Percentiles rank a stretch among this genome's conserved stretches.
phyloP scores from a whole-genome alignment of 2,329 filamentous ascomycete genomes.

The Colletotrichum spinosum region DNA sequence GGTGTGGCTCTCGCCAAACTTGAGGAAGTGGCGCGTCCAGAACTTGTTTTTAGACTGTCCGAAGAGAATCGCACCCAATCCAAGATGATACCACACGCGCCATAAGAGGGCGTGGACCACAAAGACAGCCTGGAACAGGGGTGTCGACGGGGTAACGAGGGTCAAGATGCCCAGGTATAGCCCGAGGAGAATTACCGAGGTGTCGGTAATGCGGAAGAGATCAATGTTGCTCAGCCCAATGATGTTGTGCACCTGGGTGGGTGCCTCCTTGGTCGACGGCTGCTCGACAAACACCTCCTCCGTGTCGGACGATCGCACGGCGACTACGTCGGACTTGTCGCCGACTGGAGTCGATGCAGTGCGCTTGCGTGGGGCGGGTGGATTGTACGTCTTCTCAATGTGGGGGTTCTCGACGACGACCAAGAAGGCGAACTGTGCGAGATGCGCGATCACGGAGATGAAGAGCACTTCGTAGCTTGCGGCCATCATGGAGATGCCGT shows the following conservation, averaged over 20 bases:
- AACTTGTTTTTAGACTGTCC: constrained; percentile 90
- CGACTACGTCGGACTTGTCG: constrained; percentile 39
- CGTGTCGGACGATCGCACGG: constrained; percentile 22
- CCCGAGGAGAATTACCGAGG: constrained; percentile 80
- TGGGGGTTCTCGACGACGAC: constrained; percentile 95
- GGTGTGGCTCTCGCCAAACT: constrained; percentile 88
- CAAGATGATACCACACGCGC: constrained; percentile 92
- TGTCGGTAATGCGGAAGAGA: constrained; percentile 87
- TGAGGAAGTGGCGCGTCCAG: constrained; percentile 98
- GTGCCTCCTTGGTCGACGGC: constrained; percentile 52
- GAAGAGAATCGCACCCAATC: constrained; percentile 86
- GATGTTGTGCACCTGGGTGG: constrained; percentile 82
- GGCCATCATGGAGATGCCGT: constrained; percentile 97
- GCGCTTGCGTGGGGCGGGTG: constrained; percentile 79
- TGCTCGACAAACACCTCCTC: constrained; percentile 38
- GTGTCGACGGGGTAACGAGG: constrained; percentile 80
- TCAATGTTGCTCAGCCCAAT: constrained; percentile 88
- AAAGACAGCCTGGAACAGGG: constrained; percentile 81
- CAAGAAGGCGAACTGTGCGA: constrained; percentile 93
- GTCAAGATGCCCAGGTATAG: constrained; percentile 81
- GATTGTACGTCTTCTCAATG: constrained; percentile 97
- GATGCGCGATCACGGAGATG: constrained; percentile 95
- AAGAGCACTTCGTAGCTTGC: constrained; percentile 97
- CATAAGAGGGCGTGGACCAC: constrained; percentile 83
- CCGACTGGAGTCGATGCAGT: constrained; percentile 47